Percentiles rank a stretch among this genome's conserved stretches.
Evolutionary conservation across 306 rosid species (phyloP).

Genomic region (Rosa rugosa): DNA sequence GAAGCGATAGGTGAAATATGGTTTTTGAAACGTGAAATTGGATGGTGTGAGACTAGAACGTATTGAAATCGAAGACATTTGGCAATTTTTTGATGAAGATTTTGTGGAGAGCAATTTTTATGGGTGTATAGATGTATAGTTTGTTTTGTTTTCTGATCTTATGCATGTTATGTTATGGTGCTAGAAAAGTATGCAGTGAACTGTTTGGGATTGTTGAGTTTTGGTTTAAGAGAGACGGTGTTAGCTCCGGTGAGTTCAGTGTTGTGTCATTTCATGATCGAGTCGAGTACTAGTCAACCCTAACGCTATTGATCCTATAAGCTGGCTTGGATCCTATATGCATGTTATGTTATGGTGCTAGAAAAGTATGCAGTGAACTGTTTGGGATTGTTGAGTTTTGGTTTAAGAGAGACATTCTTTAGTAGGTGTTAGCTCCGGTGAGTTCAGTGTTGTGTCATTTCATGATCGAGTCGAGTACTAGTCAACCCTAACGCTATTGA

Average conservation of each 20-base stretch:
- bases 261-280: neutral
- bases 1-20: neutral
- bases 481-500: neutral
- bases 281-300: neutral
- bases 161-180: neutral
- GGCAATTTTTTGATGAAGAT: neutral
- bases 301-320: neutral
- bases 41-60: neutral
- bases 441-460: neutral
- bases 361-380: neutral
- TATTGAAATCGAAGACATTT: neutral
- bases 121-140: neutral
- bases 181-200: neutral
- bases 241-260: neutral
- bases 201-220: neutral
- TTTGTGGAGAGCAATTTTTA: neutral
- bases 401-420: neutral
- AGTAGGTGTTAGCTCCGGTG: neutral
- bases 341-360: neutral
- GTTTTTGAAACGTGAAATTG: conserved; percentile 4
- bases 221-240: neutral
- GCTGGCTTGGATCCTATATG: neutral
- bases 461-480: neutral
- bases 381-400: neutral
- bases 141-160: neutral